Base-by-base conservation (phyloP, 306 rosid genomes). In the Cicer chorassanicum region DNA sequence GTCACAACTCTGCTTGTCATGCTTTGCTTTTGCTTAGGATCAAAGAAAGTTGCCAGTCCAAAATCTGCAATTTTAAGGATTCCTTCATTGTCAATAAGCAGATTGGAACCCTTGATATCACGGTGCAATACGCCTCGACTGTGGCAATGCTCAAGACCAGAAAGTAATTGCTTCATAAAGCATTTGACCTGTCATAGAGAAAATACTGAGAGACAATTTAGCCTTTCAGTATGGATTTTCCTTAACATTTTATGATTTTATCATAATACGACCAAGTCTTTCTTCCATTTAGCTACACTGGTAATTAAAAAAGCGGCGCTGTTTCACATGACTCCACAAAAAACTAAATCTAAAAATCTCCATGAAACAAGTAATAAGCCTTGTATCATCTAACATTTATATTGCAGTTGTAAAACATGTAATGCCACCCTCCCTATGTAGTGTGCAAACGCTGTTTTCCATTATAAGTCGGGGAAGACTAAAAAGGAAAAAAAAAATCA, bases 131-230 rank as follows among this genome's bases (percentile, higher is more conserved):
- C 91, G 10, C 99, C 97, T 80, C 63, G 86, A 78, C 76, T 88
- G 87, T 94, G 99, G 87, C 99, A 94, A 75, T 94, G 99, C 86
- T 94, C 99, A 69, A 94, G 95, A 68, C 99, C 99, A 40, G 95
- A 94, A 40, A 94, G 87, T 70, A 94, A 86, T 68, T 94, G 99
- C 89, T 90, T 94, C 95, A 90, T 86, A 82, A 86, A 94, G 88
- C 97, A 94, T 82, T 94, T 94, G 66, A 92, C 92, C 99, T 94
- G 92, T 68, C 80, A 86, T n/a, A 77, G 81, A 51, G 56, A 81
- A 78, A 48, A 78, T 79, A 74, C 84, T 82, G 82, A 86, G 76
- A 81, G 68, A 82, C 68, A 61, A 83, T 81, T 77, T 75, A 77
- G 78, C 87, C 77, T 77, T 77, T 73, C 65, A 76, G 80, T 66